phyloP scores from a whole-genome alignment of 176 grass and related monocot genomes.

The Chrysopogon serrulatus region DNA sequence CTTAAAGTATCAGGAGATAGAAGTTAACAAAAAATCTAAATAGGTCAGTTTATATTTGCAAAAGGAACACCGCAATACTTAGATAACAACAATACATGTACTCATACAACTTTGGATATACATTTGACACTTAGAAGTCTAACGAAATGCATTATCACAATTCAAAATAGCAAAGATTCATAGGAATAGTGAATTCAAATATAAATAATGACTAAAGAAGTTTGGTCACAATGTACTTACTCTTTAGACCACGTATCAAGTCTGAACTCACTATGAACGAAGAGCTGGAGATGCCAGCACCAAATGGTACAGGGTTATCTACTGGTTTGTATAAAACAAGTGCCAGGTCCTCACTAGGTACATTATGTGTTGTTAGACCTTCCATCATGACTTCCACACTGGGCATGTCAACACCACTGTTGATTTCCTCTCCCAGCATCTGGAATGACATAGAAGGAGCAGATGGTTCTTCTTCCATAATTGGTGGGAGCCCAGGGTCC shows the following conservation, averaged over 20 bases:
- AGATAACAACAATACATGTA: background rate
- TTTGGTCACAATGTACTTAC: slow-evolving; percentile 46
- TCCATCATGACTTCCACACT: slow-evolving; percentile 34
- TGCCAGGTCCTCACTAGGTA: slow-evolving; percentile 42
- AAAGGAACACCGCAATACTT: background rate
- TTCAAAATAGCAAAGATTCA: slow-evolving; percentile 3
- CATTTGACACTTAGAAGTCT: slow-evolving; percentile 8
- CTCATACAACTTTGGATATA: background rate
- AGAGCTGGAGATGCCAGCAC: slow-evolving; percentile 33
- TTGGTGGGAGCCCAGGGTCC: slow-evolving; percentile 51
- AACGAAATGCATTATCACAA: background rate
- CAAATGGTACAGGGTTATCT: slow-evolving; percentile 15
- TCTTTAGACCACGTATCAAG: slow-evolving; percentile 71
- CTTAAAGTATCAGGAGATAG: background rate
- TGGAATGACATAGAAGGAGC: slow-evolving; percentile 16
- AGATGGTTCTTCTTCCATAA: slow-evolving; percentile 43
- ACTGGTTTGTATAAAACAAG: slow-evolving; percentile 73
- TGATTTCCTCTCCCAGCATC: slow-evolving; percentile 26
- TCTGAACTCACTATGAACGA: slow-evolving; percentile 73
- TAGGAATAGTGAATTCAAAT: background rate
- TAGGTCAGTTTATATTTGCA: background rate
- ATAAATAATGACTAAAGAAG: background rate
- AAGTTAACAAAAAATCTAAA: background rate
- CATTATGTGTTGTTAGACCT: slow-evolving; percentile 15
- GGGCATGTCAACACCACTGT: slow-evolving; percentile 12